phyloP scores from a whole-genome alignment of 345 rosid species.

The Eucalyptus fibrosa region DNA sequence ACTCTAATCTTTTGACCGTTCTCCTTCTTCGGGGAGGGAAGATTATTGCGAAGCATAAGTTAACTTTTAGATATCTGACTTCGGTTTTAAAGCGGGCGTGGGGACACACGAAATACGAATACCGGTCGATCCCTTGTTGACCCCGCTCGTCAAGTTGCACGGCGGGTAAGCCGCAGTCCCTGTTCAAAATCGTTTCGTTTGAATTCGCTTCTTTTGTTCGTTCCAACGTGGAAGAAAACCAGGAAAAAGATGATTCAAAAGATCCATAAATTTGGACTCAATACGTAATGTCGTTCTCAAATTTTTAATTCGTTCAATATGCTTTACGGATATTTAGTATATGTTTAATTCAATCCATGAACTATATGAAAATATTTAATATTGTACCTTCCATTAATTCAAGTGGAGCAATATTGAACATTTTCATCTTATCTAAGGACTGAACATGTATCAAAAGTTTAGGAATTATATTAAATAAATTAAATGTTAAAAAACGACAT shows the following conservation, averaged over 20 bases:
- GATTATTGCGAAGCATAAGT: background rate
- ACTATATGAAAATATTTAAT: no score
- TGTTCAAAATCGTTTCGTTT: background rate
- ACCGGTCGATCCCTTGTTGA: background rate
- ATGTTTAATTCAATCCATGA: rapidly evolving
- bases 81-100: background rate
- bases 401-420: no score
- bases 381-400: no score
- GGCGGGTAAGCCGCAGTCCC: background rate
- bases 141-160: background rate
- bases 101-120: background rate
- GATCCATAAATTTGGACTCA: background rate
- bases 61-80: background rate
- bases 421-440: no score
- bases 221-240: background rate
- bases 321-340: no score
- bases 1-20: background rate
- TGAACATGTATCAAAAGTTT: no score
- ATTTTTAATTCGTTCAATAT: no score
- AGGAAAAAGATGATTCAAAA: background rate
- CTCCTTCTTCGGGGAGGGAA: background rate
- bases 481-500: no score
- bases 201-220: background rate
- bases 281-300: background rate
- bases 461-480: no score